These are phyloP conservation scores for Boletellus emodensis DNA, from an alignment of 768 basidiomycete species.

Conservation along the genomic window DNA sequence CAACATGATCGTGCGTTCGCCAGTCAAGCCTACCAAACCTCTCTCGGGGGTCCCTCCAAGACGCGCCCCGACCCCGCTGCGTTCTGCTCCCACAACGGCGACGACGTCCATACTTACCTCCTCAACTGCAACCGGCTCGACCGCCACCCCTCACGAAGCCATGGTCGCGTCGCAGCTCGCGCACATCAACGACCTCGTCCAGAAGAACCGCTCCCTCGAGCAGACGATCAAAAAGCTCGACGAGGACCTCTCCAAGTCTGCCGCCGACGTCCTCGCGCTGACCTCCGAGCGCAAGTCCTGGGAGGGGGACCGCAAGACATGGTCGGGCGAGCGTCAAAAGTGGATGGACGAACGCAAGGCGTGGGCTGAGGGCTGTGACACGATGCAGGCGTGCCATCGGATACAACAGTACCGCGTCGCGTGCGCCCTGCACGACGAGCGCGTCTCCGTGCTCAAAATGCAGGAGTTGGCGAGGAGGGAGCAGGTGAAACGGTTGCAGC, in stretches of 20 bases:
- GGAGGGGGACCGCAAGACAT: constrained; percentile 26
- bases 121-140: constrained; percentile 27
- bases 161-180: constrained; percentile 58
- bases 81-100: constrained; percentile 18
- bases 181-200: constrained; percentile 72
- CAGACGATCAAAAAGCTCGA: constrained; percentile 53
- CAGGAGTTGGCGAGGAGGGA: constrained; percentile 53
- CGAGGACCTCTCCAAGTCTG: constrained; percentile 42
- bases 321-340: constrained; percentile 29
- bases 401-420: constrained; percentile 59
- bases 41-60: constrained; percentile 9
- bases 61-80: constrained; percentile 20
- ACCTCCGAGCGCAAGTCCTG: constrained; percentile 36
- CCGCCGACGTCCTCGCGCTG: constrained; percentile 30
- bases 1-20: constrained; percentile 29
- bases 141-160: constrained; percentile 37
- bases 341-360: constrained; percentile 51
- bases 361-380: constrained; percentile 62
- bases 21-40: constrained; percentile 20
- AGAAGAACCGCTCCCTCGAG: constrained; percentile 62
- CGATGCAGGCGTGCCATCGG: constrained; percentile 58
- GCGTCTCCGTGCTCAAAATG: constrained; percentile 47
- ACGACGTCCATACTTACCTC: constrained; percentile 28
- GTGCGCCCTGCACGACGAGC: constrained; percentile 52
- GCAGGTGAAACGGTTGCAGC: constrained; percentile 53